Conservation (phyloP, 257 asterid genomes). For the Coffea canephora region DNA sequence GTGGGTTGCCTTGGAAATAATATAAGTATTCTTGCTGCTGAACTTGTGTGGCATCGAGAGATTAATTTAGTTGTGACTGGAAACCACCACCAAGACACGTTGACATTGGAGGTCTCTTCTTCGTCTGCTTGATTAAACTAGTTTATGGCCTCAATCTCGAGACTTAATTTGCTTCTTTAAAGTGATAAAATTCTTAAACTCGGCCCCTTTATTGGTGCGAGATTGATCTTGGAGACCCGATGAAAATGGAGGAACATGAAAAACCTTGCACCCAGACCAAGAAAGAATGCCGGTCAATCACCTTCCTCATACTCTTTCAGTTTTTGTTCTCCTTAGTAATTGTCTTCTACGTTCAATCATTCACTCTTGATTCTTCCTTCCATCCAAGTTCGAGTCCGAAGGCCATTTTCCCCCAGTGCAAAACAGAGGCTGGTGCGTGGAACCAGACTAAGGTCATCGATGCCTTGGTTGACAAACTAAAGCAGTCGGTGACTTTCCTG, state of each 20-base stretch:
- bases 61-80: background rate
- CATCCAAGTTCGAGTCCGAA: slow-evolving; percentile 10
- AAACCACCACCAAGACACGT: background rate
- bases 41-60: background rate
- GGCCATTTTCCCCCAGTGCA: background rate
- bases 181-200: background rate
- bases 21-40: background rate
- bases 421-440: background rate
- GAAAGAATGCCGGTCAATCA: slow-evolving; percentile 5
- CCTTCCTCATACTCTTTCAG: slow-evolving; percentile 12
- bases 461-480: slow-evolving; percentile 17
- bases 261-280: slow-evolving; percentile 16
- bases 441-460: background rate
- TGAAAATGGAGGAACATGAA: slow-evolving; percentile 12
- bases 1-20: background rate
- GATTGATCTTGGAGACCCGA: background rate
- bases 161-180: slow-evolving; percentile 1
- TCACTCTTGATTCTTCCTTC: slow-evolving; percentile 10
- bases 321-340: slow-evolving; percentile 16
- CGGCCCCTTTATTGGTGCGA: background rate
- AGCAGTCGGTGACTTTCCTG: slow-evolving; percentile 30
- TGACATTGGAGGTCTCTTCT: background rate
- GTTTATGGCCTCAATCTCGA: slow-evolving; percentile 16
- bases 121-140: background rate
- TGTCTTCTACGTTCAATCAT: slow-evolving; percentile 13